Evolutionary conservation across 768 basidiomycete genomes (phyloP).

Genomic region (Hygrophorus pudorinus): DNA sequence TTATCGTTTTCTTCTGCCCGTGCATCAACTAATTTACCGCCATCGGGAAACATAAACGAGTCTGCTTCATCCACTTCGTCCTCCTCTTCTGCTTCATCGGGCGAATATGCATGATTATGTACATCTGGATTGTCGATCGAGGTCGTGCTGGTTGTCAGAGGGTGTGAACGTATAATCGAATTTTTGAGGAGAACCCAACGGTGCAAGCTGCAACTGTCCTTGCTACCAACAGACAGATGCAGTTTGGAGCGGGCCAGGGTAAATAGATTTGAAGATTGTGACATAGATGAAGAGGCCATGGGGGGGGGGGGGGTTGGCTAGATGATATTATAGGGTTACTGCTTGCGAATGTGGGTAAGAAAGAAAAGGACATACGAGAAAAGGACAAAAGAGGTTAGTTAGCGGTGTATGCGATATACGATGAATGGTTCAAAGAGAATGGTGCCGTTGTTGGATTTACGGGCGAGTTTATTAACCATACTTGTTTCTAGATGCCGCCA

Average conservation of each 20-base stretch:
- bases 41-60: constrained; percentile 77
- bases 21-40: constrained; percentile 40
- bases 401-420: constrained; percentile 77
- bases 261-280: constrained; percentile 42
- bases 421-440: constrained; percentile 81
- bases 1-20: constrained; percentile 23
- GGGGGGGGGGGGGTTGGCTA: constrained; percentile 8
- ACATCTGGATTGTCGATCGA: constrained; percentile 12
- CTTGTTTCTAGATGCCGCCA: constrained; percentile 28
- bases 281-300: constrained; percentile 26
- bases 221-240: constrained; percentile 48
- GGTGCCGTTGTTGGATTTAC: constrained; percentile 77
- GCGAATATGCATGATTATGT: constrained; percentile 22
- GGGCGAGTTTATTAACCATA: constrained; percentile 82
- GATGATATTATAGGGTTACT: constrained; percentile 9
- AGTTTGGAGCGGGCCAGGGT: constrained; percentile 67
- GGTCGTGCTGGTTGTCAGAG: constrained; percentile 24
- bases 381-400: constrained; percentile 19
- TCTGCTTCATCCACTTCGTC: constrained; percentile 45
- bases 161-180: constrained; percentile 52
- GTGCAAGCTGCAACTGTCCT: constrained; percentile 67
- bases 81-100: constrained; percentile 37
- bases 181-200: constrained; percentile 88
- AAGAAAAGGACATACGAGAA: constrained; percentile 16
- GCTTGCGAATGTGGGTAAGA: background rate